phyloP scores from a whole-genome alignment of 2,329 filamentous ascomycete genomes.

The Colletotrichum viniferum region DNA sequence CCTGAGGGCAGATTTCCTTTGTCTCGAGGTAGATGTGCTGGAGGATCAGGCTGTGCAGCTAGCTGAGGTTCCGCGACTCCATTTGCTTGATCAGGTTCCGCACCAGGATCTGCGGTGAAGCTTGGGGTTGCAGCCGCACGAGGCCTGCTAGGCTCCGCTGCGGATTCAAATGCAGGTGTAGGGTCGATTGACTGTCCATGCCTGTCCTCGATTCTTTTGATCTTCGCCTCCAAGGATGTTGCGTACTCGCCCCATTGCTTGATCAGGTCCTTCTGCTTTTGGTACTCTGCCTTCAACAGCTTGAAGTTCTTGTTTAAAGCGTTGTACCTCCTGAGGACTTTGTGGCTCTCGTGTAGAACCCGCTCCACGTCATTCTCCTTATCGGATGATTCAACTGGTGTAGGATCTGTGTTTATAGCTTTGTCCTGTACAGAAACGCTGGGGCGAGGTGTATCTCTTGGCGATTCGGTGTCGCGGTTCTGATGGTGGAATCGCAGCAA shows the following conservation, averaged over 20 bases:
- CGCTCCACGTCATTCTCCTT: background rate
- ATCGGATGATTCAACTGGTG: background rate
- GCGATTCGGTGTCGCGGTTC: background rate
- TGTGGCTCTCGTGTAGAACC: slow-evolving; percentile 23
- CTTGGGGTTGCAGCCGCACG: background rate
- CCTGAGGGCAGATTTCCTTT: background rate
- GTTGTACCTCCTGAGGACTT: slow-evolving; percentile 43
- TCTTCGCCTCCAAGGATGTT: slow-evolving; percentile 44
- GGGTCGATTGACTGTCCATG: slow-evolving; percentile 24
- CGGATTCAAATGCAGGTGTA: background rate
- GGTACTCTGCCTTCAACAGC: slow-evolving; percentile 40
- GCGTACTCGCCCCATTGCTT: slow-evolving; percentile 52
- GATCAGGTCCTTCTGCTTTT: slow-evolving; percentile 44
- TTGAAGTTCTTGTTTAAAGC: slow-evolving; percentile 46
- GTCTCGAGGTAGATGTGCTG: background rate
- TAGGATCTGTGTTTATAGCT: slow-evolving; percentile 6
- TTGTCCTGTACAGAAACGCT: background rate
- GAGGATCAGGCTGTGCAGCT: background rate
- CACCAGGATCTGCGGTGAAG: slow-evolving; percentile 13
- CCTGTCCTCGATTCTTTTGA: slow-evolving; percentile 47
- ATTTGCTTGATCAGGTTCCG: background rate
- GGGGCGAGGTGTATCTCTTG: background rate
- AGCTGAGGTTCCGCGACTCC: background rate
- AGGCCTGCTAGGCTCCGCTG: background rate
- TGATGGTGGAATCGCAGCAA: slow-evolving; percentile 32